Evolutionary conservation across 2,329 filamentous ascomycete genomes (phyloP).

Genomic region (Bipolaris gigantea): DNA sequence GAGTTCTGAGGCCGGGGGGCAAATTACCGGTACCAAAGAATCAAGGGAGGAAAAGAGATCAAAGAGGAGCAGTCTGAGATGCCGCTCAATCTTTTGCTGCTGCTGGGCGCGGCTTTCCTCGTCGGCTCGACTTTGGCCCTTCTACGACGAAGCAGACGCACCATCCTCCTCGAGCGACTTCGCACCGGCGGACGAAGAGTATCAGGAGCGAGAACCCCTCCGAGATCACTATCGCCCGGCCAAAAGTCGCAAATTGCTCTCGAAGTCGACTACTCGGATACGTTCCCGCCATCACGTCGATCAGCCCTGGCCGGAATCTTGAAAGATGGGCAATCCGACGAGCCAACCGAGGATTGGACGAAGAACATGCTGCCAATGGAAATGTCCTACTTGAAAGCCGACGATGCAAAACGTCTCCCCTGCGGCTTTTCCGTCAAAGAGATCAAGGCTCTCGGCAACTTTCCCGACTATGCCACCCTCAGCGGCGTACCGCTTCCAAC

Average conservation of each 20-base stretch:
- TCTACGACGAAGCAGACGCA: constrained; percentile 43
- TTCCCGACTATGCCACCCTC: constrained; percentile 75
- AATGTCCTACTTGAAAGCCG: constrained; percentile 31
- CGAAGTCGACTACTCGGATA: constrained; percentile 47
- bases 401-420: constrained; percentile 55
- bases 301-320: constrained; percentile 47
- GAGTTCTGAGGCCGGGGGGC: neutral
- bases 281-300: constrained; percentile 58
- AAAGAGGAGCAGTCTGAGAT: neutral
- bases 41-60: neutral
- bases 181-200: constrained; percentile 45
- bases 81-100: constrained; percentile 28
- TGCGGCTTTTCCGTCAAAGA: constrained; percentile 73
- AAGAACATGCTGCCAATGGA: constrained; percentile 31
- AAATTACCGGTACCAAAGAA: neutral
- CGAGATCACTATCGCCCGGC: constrained; percentile 56
- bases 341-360: constrained; percentile 26
- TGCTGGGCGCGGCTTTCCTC: constrained; percentile 39
- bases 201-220: constrained; percentile 57
- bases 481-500: constrained; percentile 73
- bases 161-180: constrained; percentile 47
- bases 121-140: constrained; percentile 32
- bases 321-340: constrained; percentile 26
- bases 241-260: constrained; percentile 42
- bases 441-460: constrained; percentile 70